These are phyloP conservation scores for Biancaea sappan DNA, from an alignment of 306 rosid species.

Conservation along the genomic window DNA sequence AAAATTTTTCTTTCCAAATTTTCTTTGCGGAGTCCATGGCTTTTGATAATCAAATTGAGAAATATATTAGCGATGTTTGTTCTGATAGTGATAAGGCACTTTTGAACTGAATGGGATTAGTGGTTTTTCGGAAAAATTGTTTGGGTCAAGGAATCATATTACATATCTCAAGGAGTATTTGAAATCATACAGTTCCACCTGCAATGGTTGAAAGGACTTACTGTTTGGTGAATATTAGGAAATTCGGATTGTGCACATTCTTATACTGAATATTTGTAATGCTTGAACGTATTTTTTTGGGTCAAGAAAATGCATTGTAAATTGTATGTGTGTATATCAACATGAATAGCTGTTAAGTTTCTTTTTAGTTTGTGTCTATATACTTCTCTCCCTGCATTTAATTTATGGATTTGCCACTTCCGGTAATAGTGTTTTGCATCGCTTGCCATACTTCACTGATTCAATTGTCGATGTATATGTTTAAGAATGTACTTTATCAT, in stretches of 20 bases:
- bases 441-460: slow-evolving; percentile 2
- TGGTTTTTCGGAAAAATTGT: slow-evolving; percentile 24
- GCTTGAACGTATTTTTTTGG: not conserved
- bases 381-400: not conserved
- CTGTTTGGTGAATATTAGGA: not conserved
- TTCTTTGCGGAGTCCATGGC: slow-evolving; percentile 3
- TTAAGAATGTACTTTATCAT: slow-evolving; percentile 52
- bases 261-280: not conserved
- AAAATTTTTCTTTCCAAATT: not conserved
- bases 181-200: not conserved
- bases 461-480: slow-evolving; percentile 35
- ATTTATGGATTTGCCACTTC: slow-evolving; percentile 12
- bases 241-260: not conserved
- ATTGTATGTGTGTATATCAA: slow-evolving; percentile 4
- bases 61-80: not conserved
- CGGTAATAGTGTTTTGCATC: slow-evolving; percentile 23
- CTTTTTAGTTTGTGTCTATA: slow-evolving; percentile 1
- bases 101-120: slow-evolving; percentile 24
- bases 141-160: slow-evolving; percentile 2
- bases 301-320: not conserved
- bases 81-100: slow-evolving; percentile 20
- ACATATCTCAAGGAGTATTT: not conserved
- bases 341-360: not conserved
- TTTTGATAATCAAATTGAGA: slow-evolving; percentile 14
- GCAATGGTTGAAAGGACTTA: slow-evolving; percentile 18